These are phyloP conservation scores for Coemansia biformis DNA, from an alignment of 192 early-diverging fungal genomes.

Conservation along the genomic window DNA sequence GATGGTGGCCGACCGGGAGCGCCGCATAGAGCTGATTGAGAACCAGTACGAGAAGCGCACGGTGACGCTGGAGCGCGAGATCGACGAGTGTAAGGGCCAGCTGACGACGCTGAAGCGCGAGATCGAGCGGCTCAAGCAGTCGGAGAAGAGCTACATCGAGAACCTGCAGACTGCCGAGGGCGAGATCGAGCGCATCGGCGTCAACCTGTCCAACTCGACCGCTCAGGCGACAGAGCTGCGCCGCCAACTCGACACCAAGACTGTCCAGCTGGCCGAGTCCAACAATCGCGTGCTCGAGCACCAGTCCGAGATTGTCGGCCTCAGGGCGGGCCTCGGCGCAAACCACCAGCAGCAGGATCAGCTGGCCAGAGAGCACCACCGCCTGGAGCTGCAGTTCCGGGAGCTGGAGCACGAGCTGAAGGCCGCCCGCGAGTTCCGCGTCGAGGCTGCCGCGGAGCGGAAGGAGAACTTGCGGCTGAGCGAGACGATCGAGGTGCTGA, in stretches of 20 bases:
- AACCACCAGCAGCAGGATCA: constrained; percentile 30
- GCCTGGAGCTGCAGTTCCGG: constrained; percentile 21
- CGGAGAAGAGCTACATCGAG: constrained; percentile 16
- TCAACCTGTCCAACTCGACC: constrained; percentile 23
- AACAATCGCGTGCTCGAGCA: constrained; percentile 18
- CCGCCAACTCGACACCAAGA: constrained; percentile 31
- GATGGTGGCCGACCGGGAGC: constrained; percentile 16
- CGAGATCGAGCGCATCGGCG: constrained; percentile 31
- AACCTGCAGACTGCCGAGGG: constrained; percentile 26
- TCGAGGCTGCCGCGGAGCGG: constrained; percentile 10
- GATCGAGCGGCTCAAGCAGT: constrained; percentile 32
- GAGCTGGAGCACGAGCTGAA: constrained; percentile 33
- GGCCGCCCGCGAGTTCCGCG: constrained; percentile 21
- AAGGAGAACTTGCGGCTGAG: constrained; percentile 27
- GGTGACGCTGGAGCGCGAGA: constrained; percentile 18
- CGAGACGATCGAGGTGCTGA: constrained; percentile 23
- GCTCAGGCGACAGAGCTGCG: constrained; percentile 26
- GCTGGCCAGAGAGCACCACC: constrained; percentile 19
- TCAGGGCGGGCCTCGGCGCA: constrained; percentile 17
- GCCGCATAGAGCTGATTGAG: constrained; percentile 26
- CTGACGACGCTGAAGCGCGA: constrained; percentile 44
- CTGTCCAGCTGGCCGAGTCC: constrained; percentile 12
- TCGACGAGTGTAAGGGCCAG: constrained; percentile 41
- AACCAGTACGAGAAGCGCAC: constrained; percentile 29
- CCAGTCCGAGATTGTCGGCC: constrained; percentile 24